Conservation (phyloP, 805 yeast species). For the Zygosaccharomyces bailii region DNA sequence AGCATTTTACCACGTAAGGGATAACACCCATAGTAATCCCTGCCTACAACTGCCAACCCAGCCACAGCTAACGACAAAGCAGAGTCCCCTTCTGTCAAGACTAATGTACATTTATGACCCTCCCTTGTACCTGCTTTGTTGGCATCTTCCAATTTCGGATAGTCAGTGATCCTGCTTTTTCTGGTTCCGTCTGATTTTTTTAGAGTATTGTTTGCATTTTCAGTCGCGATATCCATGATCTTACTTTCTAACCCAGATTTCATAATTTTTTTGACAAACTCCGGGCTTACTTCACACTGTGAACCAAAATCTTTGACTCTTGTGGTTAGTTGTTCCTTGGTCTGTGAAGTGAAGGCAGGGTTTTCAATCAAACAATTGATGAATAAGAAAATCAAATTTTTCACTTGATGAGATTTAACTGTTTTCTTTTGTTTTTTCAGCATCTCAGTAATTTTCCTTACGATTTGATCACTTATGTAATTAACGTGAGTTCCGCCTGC, state of each 20-base stretch:
- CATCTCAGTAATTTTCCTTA: slow-evolving; percentile 67
- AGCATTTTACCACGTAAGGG: slow-evolving; percentile 93
- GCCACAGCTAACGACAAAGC: slow-evolving; percentile 89
- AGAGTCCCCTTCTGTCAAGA: slow-evolving; percentile 96
- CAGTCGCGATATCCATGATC: slow-evolving; percentile 77
- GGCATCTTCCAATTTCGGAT: slow-evolving; percentile 90
- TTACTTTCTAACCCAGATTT: slow-evolving; percentile 69
- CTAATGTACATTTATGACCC: slow-evolving; percentile 86
- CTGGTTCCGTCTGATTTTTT: slow-evolving; percentile 85
- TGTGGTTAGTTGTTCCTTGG: slow-evolving; percentile 92
- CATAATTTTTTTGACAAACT: slow-evolving; percentile 65
- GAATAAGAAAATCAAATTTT: slow-evolving; percentile 85
- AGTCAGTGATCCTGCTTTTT: slow-evolving; percentile 81
- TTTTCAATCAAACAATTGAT: slow-evolving; percentile 90
- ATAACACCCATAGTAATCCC: slow-evolving; percentile 92
- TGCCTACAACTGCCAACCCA: slow-evolving; percentile 90
- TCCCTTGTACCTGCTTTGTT: slow-evolving; percentile 93
- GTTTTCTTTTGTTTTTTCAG: slow-evolving; percentile 72
- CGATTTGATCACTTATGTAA: slow-evolving; percentile 78
- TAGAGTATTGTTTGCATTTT: slow-evolving; percentile 82
- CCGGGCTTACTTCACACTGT: slow-evolving; percentile 70
- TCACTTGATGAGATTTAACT: slow-evolving; percentile 84
- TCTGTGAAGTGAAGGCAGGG: slow-evolving; percentile 96
- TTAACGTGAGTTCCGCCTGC: slow-evolving; percentile 96
- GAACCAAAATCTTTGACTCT: slow-evolving; percentile 88